Conservation (phyloP, 768 basidiomycete species). For the Clathrus columnatus region DNA sequence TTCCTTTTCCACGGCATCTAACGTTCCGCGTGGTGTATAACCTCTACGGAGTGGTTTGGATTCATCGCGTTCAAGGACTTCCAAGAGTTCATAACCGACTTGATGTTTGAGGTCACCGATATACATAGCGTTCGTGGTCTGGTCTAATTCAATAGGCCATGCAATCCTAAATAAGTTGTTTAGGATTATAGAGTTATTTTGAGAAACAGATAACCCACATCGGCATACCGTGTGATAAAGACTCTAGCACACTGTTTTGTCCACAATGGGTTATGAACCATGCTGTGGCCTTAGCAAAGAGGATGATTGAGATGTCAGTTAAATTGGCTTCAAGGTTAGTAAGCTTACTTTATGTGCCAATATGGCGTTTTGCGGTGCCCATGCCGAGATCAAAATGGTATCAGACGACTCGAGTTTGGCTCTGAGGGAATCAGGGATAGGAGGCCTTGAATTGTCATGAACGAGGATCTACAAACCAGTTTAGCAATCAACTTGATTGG, state of each 20-base stretch:
- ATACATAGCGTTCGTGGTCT: conserved; percentile 17
- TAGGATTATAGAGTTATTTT: no score
- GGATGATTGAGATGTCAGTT: no score
- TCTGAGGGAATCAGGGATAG: conserved; percentile 12
- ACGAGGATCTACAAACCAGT: conserved; percentile 19
- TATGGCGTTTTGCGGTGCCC: conserved; percentile 20
- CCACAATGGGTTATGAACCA: no score
- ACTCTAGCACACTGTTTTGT: no score
- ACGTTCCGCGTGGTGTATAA: conserved; percentile 14
- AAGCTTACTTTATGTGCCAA: conserved; percentile 17
- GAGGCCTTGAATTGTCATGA: conserved; percentile 12
- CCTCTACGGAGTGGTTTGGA: conserved; percentile 14
- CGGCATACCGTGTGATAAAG: no score
- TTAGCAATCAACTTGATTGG: neutral
- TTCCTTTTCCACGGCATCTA: conserved; percentile 18
- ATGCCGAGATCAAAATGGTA: conserved; percentile 14
- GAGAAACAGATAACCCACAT: no score
- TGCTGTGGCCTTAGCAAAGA: no score
- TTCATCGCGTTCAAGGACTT: conserved; percentile 17
- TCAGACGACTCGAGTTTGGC: conserved; percentile 15
- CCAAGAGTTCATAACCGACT: conserved; percentile 13
- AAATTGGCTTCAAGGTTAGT: neutral
- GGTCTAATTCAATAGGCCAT: conserved; percentile 21
- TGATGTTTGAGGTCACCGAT: conserved; percentile 12
- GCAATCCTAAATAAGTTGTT: conserved; percentile 16